A percentile compares a stretch with the other conserved stretches of the same genome.
Evolutionary conservation across 164 flowering plant species (phyloP).

Genomic region (Nelumbo lutea): DNA sequence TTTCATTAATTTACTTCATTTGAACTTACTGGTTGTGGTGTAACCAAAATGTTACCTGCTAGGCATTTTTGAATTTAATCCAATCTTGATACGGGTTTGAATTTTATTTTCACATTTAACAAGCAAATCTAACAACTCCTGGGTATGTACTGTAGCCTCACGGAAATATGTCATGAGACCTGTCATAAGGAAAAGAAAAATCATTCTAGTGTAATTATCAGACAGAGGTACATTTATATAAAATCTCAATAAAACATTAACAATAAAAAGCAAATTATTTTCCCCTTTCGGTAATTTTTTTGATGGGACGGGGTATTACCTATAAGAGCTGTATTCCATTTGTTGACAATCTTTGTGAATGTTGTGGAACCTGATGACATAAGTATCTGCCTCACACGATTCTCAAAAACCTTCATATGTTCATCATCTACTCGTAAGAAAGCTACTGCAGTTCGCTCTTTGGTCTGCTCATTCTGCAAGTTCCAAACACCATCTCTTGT

Average conservation of each 20-base stretch:
- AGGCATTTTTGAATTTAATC: slow-evolving; percentile 98
- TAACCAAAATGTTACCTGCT: slow-evolving; percentile 56
- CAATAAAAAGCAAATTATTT: too few relatives aligned
- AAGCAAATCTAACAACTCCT: slow-evolving; percentile 90
- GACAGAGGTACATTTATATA: too few relatives aligned
- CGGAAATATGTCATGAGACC: slow-evolving; percentile 99
- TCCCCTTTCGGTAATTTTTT: too few relatives aligned
- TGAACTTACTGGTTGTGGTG: not conserved
- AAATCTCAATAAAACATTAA: too few relatives aligned
- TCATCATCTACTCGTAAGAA: slow-evolving; percentile 98
- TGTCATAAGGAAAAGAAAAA: slow-evolving; percentile 17
- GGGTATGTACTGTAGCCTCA: slow-evolving; percentile 99
- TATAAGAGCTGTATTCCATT: slow-evolving; percentile 98
- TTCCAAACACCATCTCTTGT: slow-evolving; percentile 99
- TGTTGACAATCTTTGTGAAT: slow-evolving; percentile 95
- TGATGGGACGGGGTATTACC: slow-evolving; percentile 31
- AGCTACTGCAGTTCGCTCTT: slow-evolving; percentile 95
- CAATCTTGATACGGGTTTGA: slow-evolving; percentile 98
- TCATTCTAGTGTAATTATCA: not conserved
- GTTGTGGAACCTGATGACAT: slow-evolving; percentile 99
- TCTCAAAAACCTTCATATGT: slow-evolving; percentile 98
- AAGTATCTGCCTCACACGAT: slow-evolving; percentile 98
- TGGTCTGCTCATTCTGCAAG: slow-evolving; percentile 97
- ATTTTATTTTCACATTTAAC: slow-evolving; percentile 99
- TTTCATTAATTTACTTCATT: not conserved